phyloP scores from a whole-genome alignment of 225 moss, liverwort and hornwort genomes.

The Pseudoscleropodium purum region DNA sequence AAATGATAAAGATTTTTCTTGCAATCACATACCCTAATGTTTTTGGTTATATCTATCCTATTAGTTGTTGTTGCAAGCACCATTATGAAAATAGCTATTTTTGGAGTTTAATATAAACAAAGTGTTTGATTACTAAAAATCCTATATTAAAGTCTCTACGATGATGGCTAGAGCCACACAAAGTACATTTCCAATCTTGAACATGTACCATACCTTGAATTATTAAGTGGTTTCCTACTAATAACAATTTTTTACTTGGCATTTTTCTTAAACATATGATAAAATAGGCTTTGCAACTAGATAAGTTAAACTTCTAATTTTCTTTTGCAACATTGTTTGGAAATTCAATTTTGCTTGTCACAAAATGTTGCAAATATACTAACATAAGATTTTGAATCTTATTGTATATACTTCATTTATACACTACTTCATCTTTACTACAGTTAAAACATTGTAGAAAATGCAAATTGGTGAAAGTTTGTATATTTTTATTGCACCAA shows the following conservation, averaged over 20 bases:
- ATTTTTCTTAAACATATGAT: not conserved
- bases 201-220: not conserved
- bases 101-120: rapidly evolving
- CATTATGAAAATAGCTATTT: not conserved
- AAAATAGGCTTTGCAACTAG: not conserved
- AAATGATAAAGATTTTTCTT: not conserved
- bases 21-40: not conserved
- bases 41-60: not conserved
- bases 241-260: rapidly evolving
- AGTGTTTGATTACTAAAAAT: not conserved
- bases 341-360: not conserved
- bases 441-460: not conserved
- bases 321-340: not conserved
- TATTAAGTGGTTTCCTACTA: not conserved
- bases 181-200: not conserved
- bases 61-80: not conserved
- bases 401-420: not conserved
- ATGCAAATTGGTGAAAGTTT: not conserved
- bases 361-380: not conserved
- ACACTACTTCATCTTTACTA: not conserved
- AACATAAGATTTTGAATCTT: not conserved
- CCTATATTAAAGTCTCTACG: no score
- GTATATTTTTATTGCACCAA: not conserved
- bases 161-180: rapidly evolving
- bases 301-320: not conserved